Evolutionary conservation across 352 stramenopile species (phyloP).

Genomic region (Pythium aquatile): DNA sequence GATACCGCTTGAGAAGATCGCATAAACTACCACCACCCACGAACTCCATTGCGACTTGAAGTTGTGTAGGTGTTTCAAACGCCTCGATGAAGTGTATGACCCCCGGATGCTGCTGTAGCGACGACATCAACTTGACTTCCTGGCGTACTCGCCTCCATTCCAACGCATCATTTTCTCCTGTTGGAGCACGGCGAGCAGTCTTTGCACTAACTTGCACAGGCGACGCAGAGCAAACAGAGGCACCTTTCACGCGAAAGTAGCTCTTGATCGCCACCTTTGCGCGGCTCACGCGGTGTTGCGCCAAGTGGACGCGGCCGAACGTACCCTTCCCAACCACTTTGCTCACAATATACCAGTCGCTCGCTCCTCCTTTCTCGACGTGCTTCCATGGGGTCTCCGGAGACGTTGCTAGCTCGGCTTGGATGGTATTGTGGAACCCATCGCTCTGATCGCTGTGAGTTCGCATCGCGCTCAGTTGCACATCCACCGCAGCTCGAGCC

Average conservation of each 20-base stretch:
- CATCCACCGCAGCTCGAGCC: neutral
- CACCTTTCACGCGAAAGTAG: conserved; percentile 45
- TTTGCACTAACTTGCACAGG: neutral
- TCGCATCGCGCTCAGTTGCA: neutral
- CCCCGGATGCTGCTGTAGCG: conserved; percentile 36
- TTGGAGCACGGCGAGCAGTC: conserved; percentile 4
- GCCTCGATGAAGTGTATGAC: conserved; percentile 54
- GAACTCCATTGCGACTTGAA: conserved; percentile 62
- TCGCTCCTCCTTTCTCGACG: conserved; percentile 19
- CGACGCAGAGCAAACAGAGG: conserved; percentile 33
- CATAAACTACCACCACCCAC: conserved; percentile 40
- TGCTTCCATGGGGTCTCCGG: conserved; percentile 1
- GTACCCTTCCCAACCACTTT: conserved; percentile 52
- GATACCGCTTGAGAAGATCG: conserved; percentile 35
- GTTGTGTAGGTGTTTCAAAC: conserved; percentile 54
- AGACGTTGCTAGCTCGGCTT: neutral
- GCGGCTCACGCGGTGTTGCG: conserved; percentile 40
- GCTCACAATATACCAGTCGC: conserved; percentile 42
- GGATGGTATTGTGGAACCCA: neutral
- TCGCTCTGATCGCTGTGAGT: neutral
- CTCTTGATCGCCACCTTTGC: conserved; percentile 62
- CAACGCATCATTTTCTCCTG: conserved; percentile 29
- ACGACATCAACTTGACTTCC: conserved; percentile 49
- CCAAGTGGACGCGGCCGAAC: conserved; percentile 50
- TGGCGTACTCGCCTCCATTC: conserved; percentile 66